Base-by-base conservation (phyloP, 257 asterid species). In the Euphrasia confusa region DNA sequence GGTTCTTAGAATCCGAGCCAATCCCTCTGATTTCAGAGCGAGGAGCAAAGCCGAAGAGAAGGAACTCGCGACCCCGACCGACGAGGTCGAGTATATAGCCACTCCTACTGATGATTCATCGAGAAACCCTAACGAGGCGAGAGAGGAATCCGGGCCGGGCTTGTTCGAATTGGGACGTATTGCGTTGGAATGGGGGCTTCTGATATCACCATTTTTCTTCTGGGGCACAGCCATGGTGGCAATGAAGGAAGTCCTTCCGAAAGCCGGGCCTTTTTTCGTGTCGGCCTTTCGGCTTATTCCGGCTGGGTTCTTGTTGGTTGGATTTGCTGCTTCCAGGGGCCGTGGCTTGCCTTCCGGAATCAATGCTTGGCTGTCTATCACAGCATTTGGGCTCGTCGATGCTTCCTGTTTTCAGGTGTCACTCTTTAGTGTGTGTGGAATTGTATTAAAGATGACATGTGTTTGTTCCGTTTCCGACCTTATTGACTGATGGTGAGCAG, bases 211-310 rank as follows among this genome's bases (percentile, higher is more conserved):
- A 10, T 92, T 92, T 78, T 92, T 92, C 94, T 92, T 92, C 71
- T 92, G 97, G 99, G 99, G 99, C 58, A 92, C 99, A 62, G 95
- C 97, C 54, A 92, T 92, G 99, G 99, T 92, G 66, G 97, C 97
- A 28, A 92, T 92, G 99, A 89, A 92, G 79, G 99, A 84, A 60
- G 85, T 86, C 69, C 75, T 92, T 60, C 97, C 99, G 17, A 92
- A 84, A 71, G 72, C 95, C 18, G 99, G 97, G 37, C 96, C 87
- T 0, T 86, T 86, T 10, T 87, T 86, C 42, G 88, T 92, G 77
- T 71, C 99, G 49, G 72, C 99, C 13, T 89, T 89, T 74, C 82
- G 99, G 70, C 81, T 89, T n/a, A 74, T 92, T 71, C 99, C 99
- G 1, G 84, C 99, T 12, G 99, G 99, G 15, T 72, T 92, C 13